Evolutionary conservation across 2,329 filamentous ascomycete genomes (phyloP).

Genomic region (Trichophaea hybrida): DNA sequence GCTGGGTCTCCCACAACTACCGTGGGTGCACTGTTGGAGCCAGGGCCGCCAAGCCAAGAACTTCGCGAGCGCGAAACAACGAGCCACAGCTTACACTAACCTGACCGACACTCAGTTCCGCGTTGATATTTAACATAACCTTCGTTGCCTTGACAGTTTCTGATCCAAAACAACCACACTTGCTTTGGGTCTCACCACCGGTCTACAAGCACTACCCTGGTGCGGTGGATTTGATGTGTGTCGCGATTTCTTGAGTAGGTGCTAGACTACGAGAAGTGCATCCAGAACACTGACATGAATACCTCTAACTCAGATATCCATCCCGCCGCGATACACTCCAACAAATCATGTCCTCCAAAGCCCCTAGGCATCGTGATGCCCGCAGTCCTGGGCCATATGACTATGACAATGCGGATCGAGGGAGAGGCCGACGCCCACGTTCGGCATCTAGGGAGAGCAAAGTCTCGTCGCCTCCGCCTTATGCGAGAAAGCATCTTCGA

Average conservation of each 20-base stretch:
- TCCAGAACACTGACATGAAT: slow-evolving; percentile 4
- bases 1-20: background rate
- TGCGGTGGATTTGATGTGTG: background rate
- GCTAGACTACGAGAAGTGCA: background rate
- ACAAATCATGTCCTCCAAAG: background rate
- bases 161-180: background rate
- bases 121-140: background rate
- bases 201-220: background rate
- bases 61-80: background rate
- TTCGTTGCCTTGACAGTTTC: background rate
- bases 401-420: slow-evolving; percentile 7
- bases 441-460: slow-evolving; percentile 22
- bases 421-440: slow-evolving; percentile 20
- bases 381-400: background rate
- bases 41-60: slow-evolving; percentile 1
- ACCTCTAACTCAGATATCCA: background rate
- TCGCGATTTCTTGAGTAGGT: background rate
- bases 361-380: background rate
- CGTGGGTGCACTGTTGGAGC: background rate
- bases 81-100: background rate
- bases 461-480: slow-evolving; percentile 19
- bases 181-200: background rate
- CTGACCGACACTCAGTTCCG: background rate
- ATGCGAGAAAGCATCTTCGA: slow-evolving; percentile 16
- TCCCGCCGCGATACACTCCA: background rate